phyloP scores from a whole-genome alignment of 2,329 filamentous ascomycete genomes.

The Dryadomyces sulphureus region DNA sequence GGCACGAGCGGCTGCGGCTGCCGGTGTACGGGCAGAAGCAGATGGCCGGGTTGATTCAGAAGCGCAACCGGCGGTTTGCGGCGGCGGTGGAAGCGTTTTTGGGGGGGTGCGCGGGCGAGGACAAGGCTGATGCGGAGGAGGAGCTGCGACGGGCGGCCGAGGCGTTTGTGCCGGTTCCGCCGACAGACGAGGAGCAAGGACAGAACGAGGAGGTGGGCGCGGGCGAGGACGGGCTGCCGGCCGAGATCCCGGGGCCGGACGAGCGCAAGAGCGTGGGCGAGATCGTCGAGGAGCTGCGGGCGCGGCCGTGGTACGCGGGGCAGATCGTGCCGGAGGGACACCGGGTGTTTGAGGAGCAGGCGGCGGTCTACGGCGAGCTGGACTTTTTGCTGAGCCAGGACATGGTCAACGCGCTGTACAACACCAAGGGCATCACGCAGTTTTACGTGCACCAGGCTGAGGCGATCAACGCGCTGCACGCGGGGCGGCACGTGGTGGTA shows the following conservation, averaged over 20 bases:
- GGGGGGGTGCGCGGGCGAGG: slow-evolving; percentile 46
- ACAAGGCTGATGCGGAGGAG: slow-evolving; percentile 26
- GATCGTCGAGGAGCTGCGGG: slow-evolving; percentile 72
- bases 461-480: slow-evolving; percentile 76
- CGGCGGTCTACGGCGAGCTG: slow-evolving; percentile 67
- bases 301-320: slow-evolving; percentile 72
- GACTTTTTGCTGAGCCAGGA: slow-evolving; percentile 78
- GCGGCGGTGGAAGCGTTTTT: slow-evolving; percentile 66
- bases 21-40: slow-evolving; percentile 88
- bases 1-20: slow-evolving; percentile 74
- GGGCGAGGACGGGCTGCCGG: background rate
- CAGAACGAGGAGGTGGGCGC: background rate
- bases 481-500: slow-evolving; percentile 77
- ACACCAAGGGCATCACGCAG: slow-evolving; percentile 70
- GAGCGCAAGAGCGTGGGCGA: slow-evolving; percentile 70
- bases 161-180: slow-evolving; percentile 47
- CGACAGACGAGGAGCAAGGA: slow-evolving; percentile 10
- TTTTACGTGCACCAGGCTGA: slow-evolving; percentile 88
- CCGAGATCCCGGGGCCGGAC: slow-evolving; percentile 58
- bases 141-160: slow-evolving; percentile 44
- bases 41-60: slow-evolving; percentile 78
- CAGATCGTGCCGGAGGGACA: slow-evolving; percentile 92
- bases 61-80: slow-evolving; percentile 70
- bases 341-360: slow-evolving; percentile 76
- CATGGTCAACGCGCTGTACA: slow-evolving; percentile 91